These are phyloP conservation scores for Cyberlindnera suaveolens DNA, from an alignment of 805 yeast genomes.

Conservation along the genomic window DNA sequence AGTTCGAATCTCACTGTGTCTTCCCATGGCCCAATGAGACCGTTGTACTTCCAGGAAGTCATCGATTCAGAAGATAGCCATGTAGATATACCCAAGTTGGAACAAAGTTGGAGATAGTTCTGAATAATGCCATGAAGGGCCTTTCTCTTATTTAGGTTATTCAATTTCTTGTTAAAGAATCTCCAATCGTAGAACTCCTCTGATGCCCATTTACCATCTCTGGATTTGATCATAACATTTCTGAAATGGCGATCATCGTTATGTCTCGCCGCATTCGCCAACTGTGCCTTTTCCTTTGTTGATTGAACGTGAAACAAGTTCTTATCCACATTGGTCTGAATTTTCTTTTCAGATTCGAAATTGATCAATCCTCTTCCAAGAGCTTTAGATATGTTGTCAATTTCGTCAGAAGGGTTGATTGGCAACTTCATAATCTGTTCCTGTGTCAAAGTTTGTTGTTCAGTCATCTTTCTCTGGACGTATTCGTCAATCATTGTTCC, in stretches of 20 bases:
- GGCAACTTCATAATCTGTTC: slow-evolving; percentile 28
- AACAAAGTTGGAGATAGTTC: slow-evolving; percentile 39
- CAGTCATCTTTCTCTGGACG: slow-evolving; percentile 25
- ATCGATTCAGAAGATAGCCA: slow-evolving; percentile 47
- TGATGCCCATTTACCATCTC: slow-evolving; percentile 27
- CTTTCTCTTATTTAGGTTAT: slow-evolving; percentile 32
- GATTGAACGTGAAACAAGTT: slow-evolving; percentile 24
- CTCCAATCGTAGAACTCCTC: slow-evolving; percentile 58
- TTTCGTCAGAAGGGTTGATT: slow-evolving; percentile 21
- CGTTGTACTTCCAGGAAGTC: slow-evolving; percentile 45
- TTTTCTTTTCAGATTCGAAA: slow-evolving; percentile 16
- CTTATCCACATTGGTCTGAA: slow-evolving; percentile 14
- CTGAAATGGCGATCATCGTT: slow-evolving; percentile 28
- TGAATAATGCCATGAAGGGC: slow-evolving; percentile 41
- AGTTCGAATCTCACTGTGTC: slow-evolving; percentile 43
- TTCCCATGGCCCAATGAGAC: slow-evolving; percentile 49
- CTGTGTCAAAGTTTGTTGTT: slow-evolving; percentile 15
- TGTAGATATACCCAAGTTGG: slow-evolving; percentile 35
- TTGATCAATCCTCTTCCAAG: slow-evolving; percentile 27
- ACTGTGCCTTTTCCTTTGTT: slow-evolving; percentile 24
- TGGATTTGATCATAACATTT: slow-evolving; percentile 26
- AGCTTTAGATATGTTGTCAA: slow-evolving; percentile 22
- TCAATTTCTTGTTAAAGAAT: slow-evolving; percentile 44
- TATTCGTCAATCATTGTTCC: slow-evolving; percentile 30
- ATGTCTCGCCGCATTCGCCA: slow-evolving; percentile 27